A percentile compares a stretch with the other conserved stretches of the same genome.
phyloP scores from a whole-genome alignment of 306 rosid genomes.

The Lablab purpureus region DNA sequence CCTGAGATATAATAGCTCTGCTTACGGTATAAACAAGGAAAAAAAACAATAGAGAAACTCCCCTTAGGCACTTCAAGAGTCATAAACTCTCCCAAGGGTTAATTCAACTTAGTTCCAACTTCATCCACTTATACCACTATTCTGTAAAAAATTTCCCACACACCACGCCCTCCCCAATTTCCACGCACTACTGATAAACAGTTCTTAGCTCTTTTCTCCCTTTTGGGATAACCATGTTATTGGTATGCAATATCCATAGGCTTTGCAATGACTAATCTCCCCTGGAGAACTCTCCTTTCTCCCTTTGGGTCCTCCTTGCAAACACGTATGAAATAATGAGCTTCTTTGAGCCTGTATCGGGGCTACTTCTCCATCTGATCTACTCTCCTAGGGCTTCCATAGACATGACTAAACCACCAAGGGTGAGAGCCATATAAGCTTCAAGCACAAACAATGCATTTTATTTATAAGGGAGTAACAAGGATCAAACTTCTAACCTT shows the following conservation, averaged over 20 bases:
- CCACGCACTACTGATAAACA: not conserved
- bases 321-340: not conserved
- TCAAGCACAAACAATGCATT: too few relatives aligned
- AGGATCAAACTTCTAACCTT: not conserved
- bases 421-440: too few relatives aligned
- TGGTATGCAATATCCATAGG: too few relatives aligned
- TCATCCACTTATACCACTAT: not conserved
- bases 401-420: not conserved
- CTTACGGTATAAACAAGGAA: not conserved
- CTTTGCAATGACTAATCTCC: too few relatives aligned
- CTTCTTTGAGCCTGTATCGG: not conserved
- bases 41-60: not conserved
- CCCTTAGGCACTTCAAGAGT: not conserved
- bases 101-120: not conserved
- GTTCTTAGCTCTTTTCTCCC: not conserved
- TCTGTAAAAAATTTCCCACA: not conserved
- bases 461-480: not conserved
- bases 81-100: not conserved
- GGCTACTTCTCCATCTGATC: not conserved
- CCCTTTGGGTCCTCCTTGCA: not conserved
- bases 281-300: not conserved
- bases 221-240: too few relatives aligned
- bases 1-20: not conserved
- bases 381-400: not conserved
- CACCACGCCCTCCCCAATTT: not conserved